Evolutionary conservation across 2,329 filamentous ascomycete species (phyloP).

Genomic region (Epichloe coenophiala): DNA sequence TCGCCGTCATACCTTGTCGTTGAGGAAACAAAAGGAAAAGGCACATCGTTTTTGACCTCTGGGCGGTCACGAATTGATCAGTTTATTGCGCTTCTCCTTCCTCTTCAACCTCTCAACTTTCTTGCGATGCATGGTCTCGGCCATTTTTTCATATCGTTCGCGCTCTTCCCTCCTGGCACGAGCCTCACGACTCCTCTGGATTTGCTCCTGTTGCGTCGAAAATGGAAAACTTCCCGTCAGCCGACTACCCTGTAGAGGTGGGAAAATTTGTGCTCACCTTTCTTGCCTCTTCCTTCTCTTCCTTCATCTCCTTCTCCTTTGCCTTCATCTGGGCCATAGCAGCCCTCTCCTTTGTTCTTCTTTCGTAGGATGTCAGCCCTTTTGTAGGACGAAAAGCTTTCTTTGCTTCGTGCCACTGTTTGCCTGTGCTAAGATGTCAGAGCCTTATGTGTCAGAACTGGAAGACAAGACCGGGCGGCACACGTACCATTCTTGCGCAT

Average conservation of each 20-base stretch:
- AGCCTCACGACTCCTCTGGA: constrained; percentile 73
- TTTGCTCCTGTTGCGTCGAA: constrained; percentile 44
- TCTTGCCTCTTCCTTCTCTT: constrained; percentile 83
- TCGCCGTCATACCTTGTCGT: background rate
- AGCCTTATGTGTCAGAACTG: background rate
- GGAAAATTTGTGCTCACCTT: constrained; percentile 41
- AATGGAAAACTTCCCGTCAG: constrained; percentile 1
- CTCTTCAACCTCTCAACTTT: constrained; percentile 84
- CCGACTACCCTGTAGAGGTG: background rate
- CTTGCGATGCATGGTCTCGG: constrained; percentile 96
- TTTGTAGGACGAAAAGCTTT: constrained; percentile 73
- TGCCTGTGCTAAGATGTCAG: constrained; percentile 44
- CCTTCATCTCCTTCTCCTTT: constrained; percentile 89
- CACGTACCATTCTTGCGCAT: constrained; percentile 73
- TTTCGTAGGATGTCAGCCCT: constrained; percentile 66
- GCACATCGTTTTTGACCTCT: background rate
- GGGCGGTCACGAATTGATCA: constrained; percentile 41
- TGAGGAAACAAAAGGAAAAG: background rate
- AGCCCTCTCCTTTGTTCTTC: constrained; percentile 57
- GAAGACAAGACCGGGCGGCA: background rate
- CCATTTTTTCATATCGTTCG: constrained; percentile 84
- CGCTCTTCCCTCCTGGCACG: constrained; percentile 83
- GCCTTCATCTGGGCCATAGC: constrained; percentile 69
- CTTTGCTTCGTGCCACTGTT: constrained; percentile 82
- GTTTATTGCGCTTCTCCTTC: constrained; percentile 91